Percentiles rank a stretch among this genome's conserved stretches.
Conservation (phyloP, 106 monocot genomes). For the Allium fistulosum region DNA sequence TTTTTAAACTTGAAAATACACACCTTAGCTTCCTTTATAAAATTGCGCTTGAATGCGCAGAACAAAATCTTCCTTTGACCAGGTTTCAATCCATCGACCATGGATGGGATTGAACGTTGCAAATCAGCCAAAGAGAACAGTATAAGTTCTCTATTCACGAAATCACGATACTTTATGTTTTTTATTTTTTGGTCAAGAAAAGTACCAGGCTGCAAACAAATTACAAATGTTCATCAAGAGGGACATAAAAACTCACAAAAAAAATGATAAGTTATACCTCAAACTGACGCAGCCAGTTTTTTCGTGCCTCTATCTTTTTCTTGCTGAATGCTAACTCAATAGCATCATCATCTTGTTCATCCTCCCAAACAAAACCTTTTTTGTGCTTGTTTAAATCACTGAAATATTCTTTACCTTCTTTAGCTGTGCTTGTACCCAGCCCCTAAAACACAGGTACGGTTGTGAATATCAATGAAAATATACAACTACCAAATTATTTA, state of each 20-base stretch:
- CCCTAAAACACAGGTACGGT: conserved; percentile 31
- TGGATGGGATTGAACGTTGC: conserved; percentile 85
- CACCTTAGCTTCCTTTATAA: conserved; percentile 83
- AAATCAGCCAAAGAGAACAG: conserved; percentile 90
- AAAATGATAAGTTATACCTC: conserved; percentile 32
- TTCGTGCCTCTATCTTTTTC: conserved; percentile 90
- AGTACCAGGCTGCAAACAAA: conserved; percentile 66
- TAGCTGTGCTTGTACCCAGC: conserved; percentile 85
- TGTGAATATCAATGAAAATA: too few species aligned
- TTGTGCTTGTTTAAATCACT: conserved; percentile 53
- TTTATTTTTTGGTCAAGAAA: conserved; percentile 68
- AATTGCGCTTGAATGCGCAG: conserved; percentile 85
- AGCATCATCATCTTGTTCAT: conserved; percentile 75
- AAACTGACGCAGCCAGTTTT: conserved; percentile 90
- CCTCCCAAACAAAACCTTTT: conserved; percentile 78
- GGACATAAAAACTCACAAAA: neutral
- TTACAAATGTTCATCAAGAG: neutral
- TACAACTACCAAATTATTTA: neutral
- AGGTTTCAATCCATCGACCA: conserved; percentile 96
- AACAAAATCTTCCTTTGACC: conserved; percentile 94
- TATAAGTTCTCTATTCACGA: conserved; percentile 94
- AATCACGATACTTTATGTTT: conserved; percentile 84
- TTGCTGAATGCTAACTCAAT: conserved; percentile 98
- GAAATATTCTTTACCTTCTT: conserved; percentile 92
- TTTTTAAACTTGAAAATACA: conserved; percentile 4